Conservation (phyloP, 768 basidiomycete species). For the Rhizopogon vulgaris region DNA sequence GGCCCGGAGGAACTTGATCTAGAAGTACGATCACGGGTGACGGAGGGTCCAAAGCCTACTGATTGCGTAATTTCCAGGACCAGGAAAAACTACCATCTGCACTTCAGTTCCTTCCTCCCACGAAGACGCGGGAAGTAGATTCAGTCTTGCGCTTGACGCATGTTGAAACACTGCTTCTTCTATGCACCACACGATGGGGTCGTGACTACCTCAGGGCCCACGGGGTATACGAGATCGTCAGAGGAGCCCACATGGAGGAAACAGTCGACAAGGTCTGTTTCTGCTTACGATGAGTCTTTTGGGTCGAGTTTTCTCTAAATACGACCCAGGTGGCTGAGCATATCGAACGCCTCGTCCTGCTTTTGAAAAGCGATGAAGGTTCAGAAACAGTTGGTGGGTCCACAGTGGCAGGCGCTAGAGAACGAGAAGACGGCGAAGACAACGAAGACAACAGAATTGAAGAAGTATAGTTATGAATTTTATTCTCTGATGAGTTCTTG, state of each 20-base stretch:
- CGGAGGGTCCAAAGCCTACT: not conserved
- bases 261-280: conserved; percentile 63
- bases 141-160: conserved; percentile 69
- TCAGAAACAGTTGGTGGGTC: conserved; percentile 38
- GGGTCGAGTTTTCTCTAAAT: not conserved
- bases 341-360: conserved; percentile 80
- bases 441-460: conserved; percentile 70
- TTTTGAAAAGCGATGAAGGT: conserved; percentile 78
- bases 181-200: conserved; percentile 87
- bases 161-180: conserved; percentile 83
- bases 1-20: conserved; percentile 94
- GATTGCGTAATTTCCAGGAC: conserved; percentile 44
- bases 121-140: conserved; percentile 82
- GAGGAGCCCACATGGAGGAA: conserved; percentile 74
- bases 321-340: conserved; percentile 68
- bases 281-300: not conserved
- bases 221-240: conserved; percentile 84
- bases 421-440: conserved; percentile 53
- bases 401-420: conserved; percentile 16
- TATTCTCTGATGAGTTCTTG: not conserved
- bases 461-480: conserved; percentile 47
- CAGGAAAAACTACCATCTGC: conserved; percentile 81
- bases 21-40: conserved; percentile 45
- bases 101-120: conserved; percentile 82
- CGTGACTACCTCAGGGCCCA: conserved; percentile 72